Percentiles rank a stretch among this genome's conserved stretches.
Evolutionary conservation across 2,329 filamentous ascomycete species (phyloP).

Genomic region (Elsinoe fawcettii): DNA sequence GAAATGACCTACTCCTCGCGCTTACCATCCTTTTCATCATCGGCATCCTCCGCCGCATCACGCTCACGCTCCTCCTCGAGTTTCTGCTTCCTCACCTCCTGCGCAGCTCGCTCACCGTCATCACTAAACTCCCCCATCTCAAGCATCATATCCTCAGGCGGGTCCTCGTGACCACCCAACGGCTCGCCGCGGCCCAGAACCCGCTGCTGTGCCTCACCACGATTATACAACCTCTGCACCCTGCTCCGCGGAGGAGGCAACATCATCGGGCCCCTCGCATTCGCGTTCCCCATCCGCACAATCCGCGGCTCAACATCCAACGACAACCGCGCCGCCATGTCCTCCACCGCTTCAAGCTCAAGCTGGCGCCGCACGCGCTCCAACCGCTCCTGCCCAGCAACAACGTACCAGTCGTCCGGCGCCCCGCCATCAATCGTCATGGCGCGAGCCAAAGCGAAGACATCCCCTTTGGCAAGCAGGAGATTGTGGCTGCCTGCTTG

Average conservation of each 20-base stretch:
- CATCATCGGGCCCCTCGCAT: background rate
- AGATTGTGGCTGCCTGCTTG: background rate
- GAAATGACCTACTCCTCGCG: background rate
- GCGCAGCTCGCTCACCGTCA: background rate
- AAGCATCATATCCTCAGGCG: constrained; percentile 5
- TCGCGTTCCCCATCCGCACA: background rate
- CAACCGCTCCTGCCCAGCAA: background rate
- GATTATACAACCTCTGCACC: background rate
- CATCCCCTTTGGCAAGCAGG: background rate
- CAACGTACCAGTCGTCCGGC: background rate
- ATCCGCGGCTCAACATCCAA: background rate
- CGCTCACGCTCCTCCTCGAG: background rate
- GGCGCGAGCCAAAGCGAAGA: background rate
- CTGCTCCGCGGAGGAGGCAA: background rate
- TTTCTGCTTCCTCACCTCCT: background rate
- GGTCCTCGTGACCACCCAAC: background rate
- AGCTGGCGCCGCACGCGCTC: background rate
- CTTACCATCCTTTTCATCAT: background rate
- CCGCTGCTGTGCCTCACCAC: background rate
- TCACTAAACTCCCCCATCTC: background rate
- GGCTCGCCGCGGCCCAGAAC: background rate
- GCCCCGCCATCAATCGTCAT: background rate
- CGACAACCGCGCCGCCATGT: background rate
- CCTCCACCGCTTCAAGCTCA: background rate
- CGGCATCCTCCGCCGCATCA: background rate